A percentile compares a stretch with the other conserved stretches of the same genome.
phyloP scores from a whole-genome alignment of 108 stramenopile species.

The Schizochytrium sp. region DNA sequence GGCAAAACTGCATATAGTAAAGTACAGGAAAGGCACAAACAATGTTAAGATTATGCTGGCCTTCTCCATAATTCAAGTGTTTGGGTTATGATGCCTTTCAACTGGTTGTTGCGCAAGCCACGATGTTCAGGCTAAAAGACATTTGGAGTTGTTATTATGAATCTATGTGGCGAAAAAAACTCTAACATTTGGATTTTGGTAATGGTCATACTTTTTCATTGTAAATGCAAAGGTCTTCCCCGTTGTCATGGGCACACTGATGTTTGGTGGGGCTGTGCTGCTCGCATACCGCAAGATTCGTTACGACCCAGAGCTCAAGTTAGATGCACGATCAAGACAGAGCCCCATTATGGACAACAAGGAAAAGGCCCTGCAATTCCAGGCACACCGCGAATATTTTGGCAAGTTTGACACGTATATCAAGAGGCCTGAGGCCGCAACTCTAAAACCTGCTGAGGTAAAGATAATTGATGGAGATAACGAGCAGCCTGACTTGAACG shows the following conservation, averaged over 20 bases:
- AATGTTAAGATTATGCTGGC: background rate
- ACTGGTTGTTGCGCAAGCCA: too few species aligned
- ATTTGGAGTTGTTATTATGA: too few species aligned
- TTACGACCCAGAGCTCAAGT: conserved; percentile 46
- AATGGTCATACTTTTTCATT: too few species aligned
- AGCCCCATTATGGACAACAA: conserved; percentile 14
- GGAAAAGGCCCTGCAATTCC: conserved; percentile 7
- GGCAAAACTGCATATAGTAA: too few species aligned
- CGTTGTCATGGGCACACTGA: background rate
- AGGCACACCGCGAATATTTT: background rate
- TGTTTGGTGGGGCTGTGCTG: background rate
- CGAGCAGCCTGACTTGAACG: too few species aligned
- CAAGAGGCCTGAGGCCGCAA: background rate
- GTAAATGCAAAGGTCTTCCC: background rate
- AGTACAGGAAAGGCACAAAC: background rate
- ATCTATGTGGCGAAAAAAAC: too few species aligned
- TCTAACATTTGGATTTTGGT: too few species aligned
- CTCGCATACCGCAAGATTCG: background rate
- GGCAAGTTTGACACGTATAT: conserved; percentile 15
- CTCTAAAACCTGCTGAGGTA: background rate
- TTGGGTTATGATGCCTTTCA: background rate
- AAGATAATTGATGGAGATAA: background rate
- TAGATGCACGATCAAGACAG: background rate
- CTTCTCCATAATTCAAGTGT: background rate
- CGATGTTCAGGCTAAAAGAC: too few species aligned